Base-by-base conservation (phyloP, 2,329 filamentous ascomycete species). In the Seiridium cupressi region DNA sequence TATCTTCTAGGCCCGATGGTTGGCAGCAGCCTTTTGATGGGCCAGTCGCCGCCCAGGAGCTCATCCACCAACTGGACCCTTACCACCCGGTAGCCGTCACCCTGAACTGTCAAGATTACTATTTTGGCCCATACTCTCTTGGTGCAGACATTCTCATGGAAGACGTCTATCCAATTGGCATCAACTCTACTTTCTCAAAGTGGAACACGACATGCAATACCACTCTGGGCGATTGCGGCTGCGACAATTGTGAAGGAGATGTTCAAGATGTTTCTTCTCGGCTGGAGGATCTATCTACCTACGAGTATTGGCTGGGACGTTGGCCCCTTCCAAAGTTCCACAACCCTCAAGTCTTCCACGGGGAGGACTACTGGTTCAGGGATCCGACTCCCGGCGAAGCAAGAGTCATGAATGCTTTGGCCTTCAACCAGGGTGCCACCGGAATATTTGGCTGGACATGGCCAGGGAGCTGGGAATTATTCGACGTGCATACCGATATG, bases 141-240 rank as follows among this genome's bases (percentile, higher is more conserved):
- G 83, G 81, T 18, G 80, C 82, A 3, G 85, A 88, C 67, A 81
- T 88, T 63, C 71, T 89, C 62, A 83, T 88, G 76, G 78, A 79
- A 36, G 85, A 88, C 65, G 79, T 80, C 0, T 89, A 88, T 68
- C 85, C 85, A 0, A 78, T 89, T 61, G 83, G 79, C 36, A 81
- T 83, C 64, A 85, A 87, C 71, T 72, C 78, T 4, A 81, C 76
- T 3, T 84, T 75, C 64, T 84, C 79, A 7, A 79, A 79, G 47
- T 88, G 84, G 77, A 76, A 78, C 60, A 88, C 85, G 0, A 70
- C 72, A 0, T 86, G 83, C 69, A 88, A 88, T 70, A 61, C 72
- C 3, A 88, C 85, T 0, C 83, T 86, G 57, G 85, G 85, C 62
- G 82, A 84, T 72, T 87, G 85, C 72, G 86, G 85, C 7, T 89